phyloP scores from a whole-genome alignment of 2,329 filamentous ascomycete genomes.

The Knoxdaviesia proteae region DNA sequence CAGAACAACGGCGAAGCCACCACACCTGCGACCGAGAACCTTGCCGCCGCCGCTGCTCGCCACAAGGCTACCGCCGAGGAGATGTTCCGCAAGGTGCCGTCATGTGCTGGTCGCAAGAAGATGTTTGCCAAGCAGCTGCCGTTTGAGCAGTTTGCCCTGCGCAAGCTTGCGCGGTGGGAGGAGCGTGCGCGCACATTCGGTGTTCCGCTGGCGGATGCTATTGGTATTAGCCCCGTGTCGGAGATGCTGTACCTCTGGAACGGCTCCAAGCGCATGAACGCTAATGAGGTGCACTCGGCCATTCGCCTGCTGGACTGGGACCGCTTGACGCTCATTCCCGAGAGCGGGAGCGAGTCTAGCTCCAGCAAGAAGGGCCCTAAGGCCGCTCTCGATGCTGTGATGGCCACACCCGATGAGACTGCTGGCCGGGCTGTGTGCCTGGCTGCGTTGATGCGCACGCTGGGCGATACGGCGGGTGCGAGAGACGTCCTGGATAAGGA shows the following conservation, averaged over 20 bases:
- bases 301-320: conserved; percentile 42
- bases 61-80: conserved; percentile 47
- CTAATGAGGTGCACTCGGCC: conserved; percentile 40
- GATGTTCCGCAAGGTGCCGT: conserved; percentile 49
- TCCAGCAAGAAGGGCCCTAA: conserved; percentile 3
- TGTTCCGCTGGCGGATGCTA: conserved; percentile 54
- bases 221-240: conserved; percentile 60
- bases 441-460: conserved; percentile 42
- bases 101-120: conserved; percentile 61
- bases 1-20: conserved; percentile 8
- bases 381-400: conserved; percentile 21
- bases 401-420: conserved; percentile 34
- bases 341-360: background rate
- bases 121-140: conserved; percentile 82
- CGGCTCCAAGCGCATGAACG: conserved; percentile 61
- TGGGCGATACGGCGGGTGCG: conserved; percentile 43
- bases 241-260: conserved; percentile 96
- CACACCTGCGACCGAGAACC: conserved; percentile 4
- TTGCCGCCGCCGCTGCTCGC: conserved; percentile 23
- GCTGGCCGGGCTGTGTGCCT: conserved; percentile 47
- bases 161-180: conserved; percentile 81
- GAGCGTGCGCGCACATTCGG: conserved; percentile 46
- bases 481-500: conserved; percentile 40
- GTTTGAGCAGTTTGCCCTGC: conserved; percentile 66
- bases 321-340: conserved; percentile 28